Conservation (phyloP, 1,284 basidiomycete genomes). For the Takashimella tepidaria region DNA sequence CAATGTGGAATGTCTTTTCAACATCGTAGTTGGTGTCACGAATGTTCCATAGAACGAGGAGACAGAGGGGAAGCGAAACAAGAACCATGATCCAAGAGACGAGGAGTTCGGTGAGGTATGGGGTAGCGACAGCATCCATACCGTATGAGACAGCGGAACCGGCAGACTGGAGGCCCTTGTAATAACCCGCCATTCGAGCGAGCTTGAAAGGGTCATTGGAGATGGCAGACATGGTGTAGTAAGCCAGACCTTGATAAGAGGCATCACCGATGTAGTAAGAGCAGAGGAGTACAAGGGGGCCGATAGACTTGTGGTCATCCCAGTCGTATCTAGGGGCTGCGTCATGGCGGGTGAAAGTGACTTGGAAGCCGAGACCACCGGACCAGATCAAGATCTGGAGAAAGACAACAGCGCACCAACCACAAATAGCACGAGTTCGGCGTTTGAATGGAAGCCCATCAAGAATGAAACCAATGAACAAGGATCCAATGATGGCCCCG, state of each 20-base stretch:
- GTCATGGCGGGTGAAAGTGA: constrained; percentile 6
- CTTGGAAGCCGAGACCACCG: constrained; percentile 36
- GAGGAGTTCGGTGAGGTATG: constrained; percentile 37
- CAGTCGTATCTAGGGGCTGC: constrained; percentile 4
- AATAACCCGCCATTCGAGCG: constrained; percentile 45
- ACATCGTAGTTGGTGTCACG: constrained; percentile 34
- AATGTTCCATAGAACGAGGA: constrained; percentile 25
- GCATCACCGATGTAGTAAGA: constrained; percentile 44
- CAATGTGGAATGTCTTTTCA: constrained; percentile 24
- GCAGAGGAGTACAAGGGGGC: constrained; percentile 12
- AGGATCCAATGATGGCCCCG: constrained; percentile 37
- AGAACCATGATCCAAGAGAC: constrained; percentile 36
- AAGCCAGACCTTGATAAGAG: constrained; percentile 45
- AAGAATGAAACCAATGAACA: constrained; percentile 38
- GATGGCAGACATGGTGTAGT: constrained; percentile 32
- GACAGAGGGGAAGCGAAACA: constrained; percentile 30
- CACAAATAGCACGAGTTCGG: constrained; percentile 29
- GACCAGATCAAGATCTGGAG: constrained; percentile 35
- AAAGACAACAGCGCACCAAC: constrained; percentile 22
- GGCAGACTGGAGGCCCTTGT: constrained; percentile 45
- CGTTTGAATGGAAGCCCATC: constrained; percentile 35
- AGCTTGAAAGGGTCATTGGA: constrained; percentile 37
- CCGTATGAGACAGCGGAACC: constrained; percentile 51
- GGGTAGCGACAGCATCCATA: constrained; percentile 51
- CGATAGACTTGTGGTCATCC: constrained; percentile 3